These are phyloP conservation scores for Boletus vinaceobasis DNA, from an alignment of 768 basidiomycete genomes.

Conservation along the genomic window DNA sequence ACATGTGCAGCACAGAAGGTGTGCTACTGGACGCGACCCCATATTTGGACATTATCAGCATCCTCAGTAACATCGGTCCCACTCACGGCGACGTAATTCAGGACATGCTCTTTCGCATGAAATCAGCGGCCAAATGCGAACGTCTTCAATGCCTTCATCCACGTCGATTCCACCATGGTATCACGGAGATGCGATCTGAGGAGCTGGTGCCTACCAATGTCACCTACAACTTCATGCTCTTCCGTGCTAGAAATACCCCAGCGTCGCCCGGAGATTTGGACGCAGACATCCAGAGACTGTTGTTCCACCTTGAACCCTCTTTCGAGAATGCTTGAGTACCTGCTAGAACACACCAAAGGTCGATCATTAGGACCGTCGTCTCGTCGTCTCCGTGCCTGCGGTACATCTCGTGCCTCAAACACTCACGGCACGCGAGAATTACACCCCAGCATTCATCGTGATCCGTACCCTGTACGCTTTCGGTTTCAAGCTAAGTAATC, in stretches of 20 bases:
- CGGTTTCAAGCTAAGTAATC: no score
- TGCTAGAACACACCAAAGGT: constrained; percentile 20
- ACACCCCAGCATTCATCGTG: no score
- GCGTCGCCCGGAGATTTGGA: constrained; percentile 27
- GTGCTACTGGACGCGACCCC: constrained; percentile 20
- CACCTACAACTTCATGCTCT: constrained; percentile 45
- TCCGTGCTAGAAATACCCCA: constrained; percentile 27
- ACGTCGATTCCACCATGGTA: constrained; percentile 33
- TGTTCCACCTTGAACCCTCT: constrained; percentile 41
- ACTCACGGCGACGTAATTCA: constrained; percentile 30
- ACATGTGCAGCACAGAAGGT: constrained; percentile 17
- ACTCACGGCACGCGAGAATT: no score
- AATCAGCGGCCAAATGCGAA: constrained; percentile 36
- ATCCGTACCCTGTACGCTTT: no score
- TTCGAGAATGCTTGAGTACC: constrained; percentile 32
- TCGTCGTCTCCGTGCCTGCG: no score
- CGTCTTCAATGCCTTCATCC: constrained; percentile 50
- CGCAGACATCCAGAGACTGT: constrained; percentile 18
- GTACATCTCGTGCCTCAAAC: no score
- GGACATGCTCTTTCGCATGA: constrained; percentile 30
- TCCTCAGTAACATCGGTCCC: constrained; percentile 31
- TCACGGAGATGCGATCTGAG: constrained; percentile 27
- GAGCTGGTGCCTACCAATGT: constrained; percentile 37
- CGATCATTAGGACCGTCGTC: background rate
- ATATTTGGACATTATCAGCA: constrained; percentile 39